Percentiles rank a stretch among this genome's conserved stretches.
phyloP scores from a whole-genome alignment of 257 asterid species.

The Cinchona pubescens region DNA sequence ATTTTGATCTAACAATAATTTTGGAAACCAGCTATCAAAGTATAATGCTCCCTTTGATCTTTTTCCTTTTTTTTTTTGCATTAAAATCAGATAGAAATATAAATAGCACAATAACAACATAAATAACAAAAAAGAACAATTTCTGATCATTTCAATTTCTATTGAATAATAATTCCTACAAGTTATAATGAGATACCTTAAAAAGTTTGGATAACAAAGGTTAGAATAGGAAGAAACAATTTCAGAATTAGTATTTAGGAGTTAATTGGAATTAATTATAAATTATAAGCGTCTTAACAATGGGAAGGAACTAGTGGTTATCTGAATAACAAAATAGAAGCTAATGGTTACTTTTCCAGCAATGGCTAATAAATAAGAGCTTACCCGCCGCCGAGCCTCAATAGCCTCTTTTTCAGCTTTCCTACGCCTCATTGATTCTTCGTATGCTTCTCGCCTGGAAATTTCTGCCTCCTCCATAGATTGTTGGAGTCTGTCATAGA shows the following conservation, averaged over 20 bases:
- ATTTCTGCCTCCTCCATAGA: conserved; percentile 62
- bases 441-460: conserved; percentile 65
- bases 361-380: conserved; percentile 10
- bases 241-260: not conserved
- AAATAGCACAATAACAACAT: not conserved
- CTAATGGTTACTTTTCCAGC: not conserved
- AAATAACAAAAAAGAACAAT: not conserved
- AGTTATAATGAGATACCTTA: not conserved
- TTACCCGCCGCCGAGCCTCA: conserved; percentile 50
- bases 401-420: conserved; percentile 72
- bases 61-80: not conserved
- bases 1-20: too few species aligned
- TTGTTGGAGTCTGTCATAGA: conserved; percentile 58
- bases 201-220: not conserved
- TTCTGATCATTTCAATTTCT: not conserved
- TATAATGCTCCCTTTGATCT: not conserved
- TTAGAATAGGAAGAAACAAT: not conserved
- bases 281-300: not conserved
- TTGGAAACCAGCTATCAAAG: not conserved
- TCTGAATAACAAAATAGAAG: not conserved
- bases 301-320: not conserved
- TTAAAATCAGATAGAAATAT: too few species aligned
- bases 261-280: not conserved
- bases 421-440: conserved; percentile 59
- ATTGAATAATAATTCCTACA: not conserved